Conservation (phyloP, 179 eudicot species). For the Vitellaria paradoxa region DNA sequence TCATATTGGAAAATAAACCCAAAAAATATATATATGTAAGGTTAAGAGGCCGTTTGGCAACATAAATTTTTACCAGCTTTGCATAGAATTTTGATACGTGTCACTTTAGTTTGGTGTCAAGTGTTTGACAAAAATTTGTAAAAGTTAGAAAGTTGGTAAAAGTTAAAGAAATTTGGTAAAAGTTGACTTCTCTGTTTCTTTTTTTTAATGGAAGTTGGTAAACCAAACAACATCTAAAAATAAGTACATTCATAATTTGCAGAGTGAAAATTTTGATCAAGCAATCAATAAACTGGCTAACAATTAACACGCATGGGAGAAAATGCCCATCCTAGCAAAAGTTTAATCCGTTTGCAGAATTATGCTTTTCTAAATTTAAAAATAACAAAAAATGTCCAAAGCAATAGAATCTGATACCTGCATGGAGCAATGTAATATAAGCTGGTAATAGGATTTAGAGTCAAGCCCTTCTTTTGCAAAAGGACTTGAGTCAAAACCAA, state of each 20-base stretch:
- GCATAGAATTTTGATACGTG: too few species aligned
- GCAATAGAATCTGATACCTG: conserved; percentile 51
- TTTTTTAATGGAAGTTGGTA: too few species aligned
- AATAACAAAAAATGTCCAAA: not conserved
- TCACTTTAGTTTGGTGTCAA: too few species aligned
- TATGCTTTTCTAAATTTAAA: not conserved
- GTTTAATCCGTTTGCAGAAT: not conserved
- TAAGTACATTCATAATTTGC: not conserved
- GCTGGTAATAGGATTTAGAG: conserved; percentile 95
- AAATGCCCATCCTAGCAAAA: not conserved
- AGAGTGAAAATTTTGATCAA: not conserved
- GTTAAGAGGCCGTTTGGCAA: too few species aligned
- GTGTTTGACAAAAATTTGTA: too few species aligned
- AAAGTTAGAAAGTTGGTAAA: too few species aligned
- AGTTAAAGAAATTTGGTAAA: too few species aligned
- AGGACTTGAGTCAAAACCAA: conserved; percentile 96
- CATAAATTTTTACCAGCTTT: too few species aligned
- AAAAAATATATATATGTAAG: too few species aligned
- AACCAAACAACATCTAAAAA: too few species aligned
- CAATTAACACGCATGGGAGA: not conserved
- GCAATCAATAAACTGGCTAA: not conserved
- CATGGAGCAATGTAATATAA: conserved; percentile 98
- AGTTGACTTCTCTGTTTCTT: too few species aligned
- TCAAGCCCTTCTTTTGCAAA: conserved; percentile 93
- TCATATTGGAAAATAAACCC: too few species aligned